phyloP scores from a whole-genome alignment of 805 yeast genomes.

The Candida oleophila region DNA sequence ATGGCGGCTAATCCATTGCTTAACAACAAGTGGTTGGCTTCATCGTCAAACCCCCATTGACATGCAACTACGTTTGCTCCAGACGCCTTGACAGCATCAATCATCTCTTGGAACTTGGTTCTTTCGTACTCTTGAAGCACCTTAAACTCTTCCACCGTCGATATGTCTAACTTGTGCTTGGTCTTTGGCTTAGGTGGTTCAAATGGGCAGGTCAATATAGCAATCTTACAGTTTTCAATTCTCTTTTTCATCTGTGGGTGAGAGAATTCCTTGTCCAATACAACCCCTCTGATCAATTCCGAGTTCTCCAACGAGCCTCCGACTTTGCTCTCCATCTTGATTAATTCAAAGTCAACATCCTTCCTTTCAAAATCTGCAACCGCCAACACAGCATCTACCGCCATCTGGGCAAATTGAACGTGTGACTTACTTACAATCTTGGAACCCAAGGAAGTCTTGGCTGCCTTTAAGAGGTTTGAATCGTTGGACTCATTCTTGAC shows the following conservation, averaged over 20 bases:
- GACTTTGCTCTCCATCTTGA: constrained; percentile 91
- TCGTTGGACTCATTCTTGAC: constrained; percentile 47
- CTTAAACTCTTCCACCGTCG: constrained; percentile 91
- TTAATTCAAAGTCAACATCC: constrained; percentile 96
- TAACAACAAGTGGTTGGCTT: constrained; percentile 89
- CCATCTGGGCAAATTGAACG: constrained; percentile 92
- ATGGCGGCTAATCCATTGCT: constrained; percentile 92
- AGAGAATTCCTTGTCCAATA: constrained; percentile 93
- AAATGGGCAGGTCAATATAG: constrained; percentile 96
- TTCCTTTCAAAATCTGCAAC: constrained; percentile 90
- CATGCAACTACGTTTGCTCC: constrained; percentile 97
- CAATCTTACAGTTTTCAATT: constrained; percentile 78
- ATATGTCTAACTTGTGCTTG: constrained; percentile 91
- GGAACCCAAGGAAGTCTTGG: constrained; percentile 91
- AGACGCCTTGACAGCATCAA: constrained; percentile 74
- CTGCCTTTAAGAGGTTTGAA: constrained; percentile 79
- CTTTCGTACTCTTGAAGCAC: constrained; percentile 90
- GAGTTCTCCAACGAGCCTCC: constrained; percentile 94
- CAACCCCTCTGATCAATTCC: constrained; percentile 81
- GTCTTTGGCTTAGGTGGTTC: constrained; percentile 99
- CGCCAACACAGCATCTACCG: constrained; percentile 90
- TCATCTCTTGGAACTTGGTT: constrained; percentile 88
- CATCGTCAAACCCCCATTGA: constrained; percentile 99
- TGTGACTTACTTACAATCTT: constrained; percentile 93
- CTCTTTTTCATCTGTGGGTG: constrained; percentile 97